phyloP scores from a whole-genome alignment of 148 eudicot species.

The Euryodendron excelsum region DNA sequence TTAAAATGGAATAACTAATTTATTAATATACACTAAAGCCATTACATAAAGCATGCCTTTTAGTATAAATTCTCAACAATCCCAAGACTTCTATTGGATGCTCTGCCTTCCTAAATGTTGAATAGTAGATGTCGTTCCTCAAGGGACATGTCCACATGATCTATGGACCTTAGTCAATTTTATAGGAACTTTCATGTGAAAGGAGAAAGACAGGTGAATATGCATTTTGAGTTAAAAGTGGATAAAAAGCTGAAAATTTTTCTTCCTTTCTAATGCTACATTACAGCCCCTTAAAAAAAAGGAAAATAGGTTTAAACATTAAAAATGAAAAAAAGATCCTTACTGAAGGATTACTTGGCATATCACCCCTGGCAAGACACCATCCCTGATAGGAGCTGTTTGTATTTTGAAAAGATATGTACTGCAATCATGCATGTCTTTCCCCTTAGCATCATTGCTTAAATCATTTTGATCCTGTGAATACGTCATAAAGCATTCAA shows the following conservation, averaged over 20 bases:
- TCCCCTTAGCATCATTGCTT: slow-evolving; percentile 19
- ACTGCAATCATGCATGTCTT: slow-evolving; percentile 2
- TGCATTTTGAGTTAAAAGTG: not conserved
- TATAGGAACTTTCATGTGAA: not conserved
- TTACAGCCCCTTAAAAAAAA: not conserved
- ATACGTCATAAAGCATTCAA: slow-evolving; percentile 15
- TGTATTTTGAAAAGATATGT: slow-evolving; percentile 60
- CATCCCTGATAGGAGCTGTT: slow-evolving; percentile 74
- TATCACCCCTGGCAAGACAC: slow-evolving; percentile 89
- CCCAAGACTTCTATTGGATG: not conserved
- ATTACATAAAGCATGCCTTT: too few species aligned
- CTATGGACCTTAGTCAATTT: not conserved
- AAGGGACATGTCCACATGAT: not conserved
- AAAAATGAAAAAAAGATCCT: slow-evolving; percentile 7
- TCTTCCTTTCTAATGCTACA: not conserved
- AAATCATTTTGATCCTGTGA: slow-evolving; percentile 44
- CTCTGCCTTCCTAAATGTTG: not conserved
- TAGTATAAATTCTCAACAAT: too few species aligned
- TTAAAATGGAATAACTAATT: too few species aligned
- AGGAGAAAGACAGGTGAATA: too few species aligned
- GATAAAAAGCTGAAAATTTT: not conserved
- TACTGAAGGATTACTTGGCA: slow-evolving; percentile 80
- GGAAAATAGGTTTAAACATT: not conserved
- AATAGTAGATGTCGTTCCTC: not conserved
- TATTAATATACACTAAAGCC: too few species aligned